Base-by-base conservation (phyloP, 2,329 filamentous ascomycete species). In the Fusarium paranaense region DNA sequence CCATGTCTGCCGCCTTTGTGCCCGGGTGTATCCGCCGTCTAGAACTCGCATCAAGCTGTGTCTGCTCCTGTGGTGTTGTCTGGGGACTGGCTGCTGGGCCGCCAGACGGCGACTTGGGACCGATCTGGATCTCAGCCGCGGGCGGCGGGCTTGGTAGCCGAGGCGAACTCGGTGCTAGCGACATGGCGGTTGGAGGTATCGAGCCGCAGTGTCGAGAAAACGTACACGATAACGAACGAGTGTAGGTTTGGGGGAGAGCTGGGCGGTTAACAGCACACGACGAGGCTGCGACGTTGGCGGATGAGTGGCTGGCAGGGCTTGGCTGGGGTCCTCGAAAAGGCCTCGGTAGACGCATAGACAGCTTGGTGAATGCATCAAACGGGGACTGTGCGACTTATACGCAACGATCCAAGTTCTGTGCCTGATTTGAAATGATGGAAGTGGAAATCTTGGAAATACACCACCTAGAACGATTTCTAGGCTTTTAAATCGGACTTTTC, bases 81-180 rank as follows among this genome's bases (percentile, higher is more conserved):
- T 85, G 89, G 83, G 78, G 89, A 80, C 81, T 92, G 83, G 85
- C 86, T 30, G 84, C 79, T 47, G 81, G 80, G 59, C 91, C 88
- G 73, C 92, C 86, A 20, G 88, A 89, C 2, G 95, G 94, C 59
- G 95, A 97, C 78, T 91, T 91, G 65, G 93, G 92, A 9, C 91
- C 93, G 72, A 97, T 92, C 85, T 98, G 96, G 76, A 98, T 97
- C 84, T 99, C 97, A 71, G 96, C 95, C 67, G 97, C 92, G 37
- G 97, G 97, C 67, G 97, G 97, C 70, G 97, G 97, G 83, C 95
- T 98, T 69, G 97, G 97, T 61, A 99, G 91, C 81, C 97, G 93
- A 73, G 97, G 96, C 57, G 95, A 98, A 83, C 91, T 96, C 72
- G 94, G 92, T 77, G 89, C 85, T 72, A 90, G 82, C 74, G 89